Conservation (phyloP, 306 rosid genomes). For the Inga oerstediana region DNA sequence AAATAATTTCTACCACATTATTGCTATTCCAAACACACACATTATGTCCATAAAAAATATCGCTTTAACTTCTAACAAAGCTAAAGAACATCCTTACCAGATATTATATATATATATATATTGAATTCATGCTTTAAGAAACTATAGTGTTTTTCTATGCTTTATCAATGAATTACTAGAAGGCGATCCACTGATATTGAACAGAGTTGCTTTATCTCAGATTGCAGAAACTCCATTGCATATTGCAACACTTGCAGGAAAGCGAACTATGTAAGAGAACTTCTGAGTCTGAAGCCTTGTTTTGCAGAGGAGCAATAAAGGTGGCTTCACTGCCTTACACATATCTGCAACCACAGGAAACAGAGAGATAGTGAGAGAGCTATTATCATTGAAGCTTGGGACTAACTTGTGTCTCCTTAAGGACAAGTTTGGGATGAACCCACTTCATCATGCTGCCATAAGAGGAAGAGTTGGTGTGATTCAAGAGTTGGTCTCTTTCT, state of each 20-base stretch:
- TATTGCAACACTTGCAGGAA: slow-evolving; percentile 19
- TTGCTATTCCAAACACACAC: too few relatives aligned
- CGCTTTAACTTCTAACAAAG: too few relatives aligned
- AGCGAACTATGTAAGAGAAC: slow-evolving; percentile 9
- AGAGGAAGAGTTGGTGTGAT: slow-evolving; percentile 23
- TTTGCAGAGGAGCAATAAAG: slow-evolving; percentile 23
- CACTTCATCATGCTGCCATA: slow-evolving; percentile 26
- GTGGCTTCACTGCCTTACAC: slow-evolving; percentile 15
- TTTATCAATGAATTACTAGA: too few relatives aligned
- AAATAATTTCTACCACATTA: too few relatives aligned
- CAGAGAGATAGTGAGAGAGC: slow-evolving; percentile 20
- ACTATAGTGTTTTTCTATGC: too few relatives aligned
- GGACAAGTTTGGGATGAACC: slow-evolving; percentile 23
- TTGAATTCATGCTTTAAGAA: too few relatives aligned
- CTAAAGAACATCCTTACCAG: too few relatives aligned
- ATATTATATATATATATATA: too few relatives aligned
- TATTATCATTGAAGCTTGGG: background rate
- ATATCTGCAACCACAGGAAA: slow-evolving; percentile 25
- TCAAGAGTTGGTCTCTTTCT: slow-evolving; percentile 16
- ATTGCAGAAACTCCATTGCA: slow-evolving; percentile 25
- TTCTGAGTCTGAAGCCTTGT: slow-evolving; percentile 16
- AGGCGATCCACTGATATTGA: background rate
- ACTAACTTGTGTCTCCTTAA: background rate
- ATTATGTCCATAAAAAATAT: too few relatives aligned
- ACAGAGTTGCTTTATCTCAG: slow-evolving; percentile 22